A percentile compares a stretch with the other conserved stretches of the same genome.
These are phyloP conservation scores for Sugiyamaella boreocaroliniensis DNA, from an alignment of 805 yeast genomes.

Conservation along the genomic window DNA sequence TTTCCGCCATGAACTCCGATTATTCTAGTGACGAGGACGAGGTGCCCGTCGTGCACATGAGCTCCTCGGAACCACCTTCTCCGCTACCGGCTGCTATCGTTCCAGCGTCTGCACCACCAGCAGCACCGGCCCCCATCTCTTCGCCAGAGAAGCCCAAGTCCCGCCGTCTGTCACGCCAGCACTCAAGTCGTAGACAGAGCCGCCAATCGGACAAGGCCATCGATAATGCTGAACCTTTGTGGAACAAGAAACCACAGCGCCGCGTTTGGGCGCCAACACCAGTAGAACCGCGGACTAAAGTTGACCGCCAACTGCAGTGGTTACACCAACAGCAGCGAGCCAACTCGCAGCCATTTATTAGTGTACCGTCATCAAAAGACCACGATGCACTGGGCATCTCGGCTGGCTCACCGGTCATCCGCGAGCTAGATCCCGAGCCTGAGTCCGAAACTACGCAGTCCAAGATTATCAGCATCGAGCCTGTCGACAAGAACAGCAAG, in stretches of 20 bases:
- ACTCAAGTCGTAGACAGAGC: background rate
- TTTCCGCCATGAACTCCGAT: background rate
- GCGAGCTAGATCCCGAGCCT: slow-evolving; percentile 1
- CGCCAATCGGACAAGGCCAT: background rate
- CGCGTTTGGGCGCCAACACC: background rate
- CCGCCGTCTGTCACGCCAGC: background rate
- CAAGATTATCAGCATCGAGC: background rate
- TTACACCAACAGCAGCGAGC: slow-evolving; percentile 3
- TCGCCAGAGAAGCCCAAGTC: background rate
- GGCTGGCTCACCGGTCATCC: background rate
- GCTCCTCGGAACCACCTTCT: background rate
- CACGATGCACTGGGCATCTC: slow-evolving; percentile 6
- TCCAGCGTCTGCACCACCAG: background rate
- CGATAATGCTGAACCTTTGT: background rate
- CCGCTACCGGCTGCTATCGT: background rate
- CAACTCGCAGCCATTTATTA: background rate
- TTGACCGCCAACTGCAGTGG: slow-evolving; percentile 5
- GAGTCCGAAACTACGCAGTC: background rate
- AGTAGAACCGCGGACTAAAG: background rate
- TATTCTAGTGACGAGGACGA: slow-evolving; percentile 5
- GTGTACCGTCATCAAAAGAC: background rate
- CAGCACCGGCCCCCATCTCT: too few relatives aligned
- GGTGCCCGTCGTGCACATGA: slow-evolving; percentile 9
- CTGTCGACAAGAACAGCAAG: background rate
- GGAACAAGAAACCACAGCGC: background rate